Evolutionary conservation across 257 asterid species (phyloP).

Genomic region (Petrea volubilis): DNA sequence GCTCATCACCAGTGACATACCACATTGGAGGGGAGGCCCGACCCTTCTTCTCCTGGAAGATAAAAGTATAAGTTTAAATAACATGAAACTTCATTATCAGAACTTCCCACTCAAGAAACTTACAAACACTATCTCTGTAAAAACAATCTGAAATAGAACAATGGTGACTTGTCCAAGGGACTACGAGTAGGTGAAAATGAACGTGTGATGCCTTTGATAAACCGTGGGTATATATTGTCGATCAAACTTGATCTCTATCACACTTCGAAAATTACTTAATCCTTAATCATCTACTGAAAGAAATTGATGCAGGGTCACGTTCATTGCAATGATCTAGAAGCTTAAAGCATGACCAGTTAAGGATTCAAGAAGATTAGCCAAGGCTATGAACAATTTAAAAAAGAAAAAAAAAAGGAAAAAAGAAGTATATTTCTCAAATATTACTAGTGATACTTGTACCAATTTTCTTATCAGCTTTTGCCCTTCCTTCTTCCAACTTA

Average conservation of each 20-base stretch:
- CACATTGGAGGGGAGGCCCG: slow-evolving; percentile 79
- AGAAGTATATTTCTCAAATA: no score
- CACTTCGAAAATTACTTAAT: background rate
- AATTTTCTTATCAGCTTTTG: background rate
- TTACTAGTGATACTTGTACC: background rate
- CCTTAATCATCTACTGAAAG: slow-evolving; percentile 1
- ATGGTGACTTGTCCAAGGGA: background rate
- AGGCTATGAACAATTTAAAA: background rate
- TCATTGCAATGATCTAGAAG: background rate
- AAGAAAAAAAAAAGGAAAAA: background rate
- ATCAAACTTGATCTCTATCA: background rate
- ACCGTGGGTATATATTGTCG: background rate
- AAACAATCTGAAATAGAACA: background rate
- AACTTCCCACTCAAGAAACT: no score
- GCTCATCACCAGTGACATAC: slow-evolving; percentile 76
- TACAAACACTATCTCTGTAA: background rate
- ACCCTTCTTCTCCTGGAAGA: slow-evolving; percentile 69
- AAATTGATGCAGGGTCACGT: background rate
- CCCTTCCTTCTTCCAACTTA: background rate
- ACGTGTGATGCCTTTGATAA: background rate
- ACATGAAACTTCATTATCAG: background rate
- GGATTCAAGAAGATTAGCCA: no score
- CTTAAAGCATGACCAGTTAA: background rate
- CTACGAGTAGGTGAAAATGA: background rate
- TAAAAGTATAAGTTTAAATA: background rate